Conservation (phyloP, 257 asterid species). For the Primulina huaijiensis region DNA sequence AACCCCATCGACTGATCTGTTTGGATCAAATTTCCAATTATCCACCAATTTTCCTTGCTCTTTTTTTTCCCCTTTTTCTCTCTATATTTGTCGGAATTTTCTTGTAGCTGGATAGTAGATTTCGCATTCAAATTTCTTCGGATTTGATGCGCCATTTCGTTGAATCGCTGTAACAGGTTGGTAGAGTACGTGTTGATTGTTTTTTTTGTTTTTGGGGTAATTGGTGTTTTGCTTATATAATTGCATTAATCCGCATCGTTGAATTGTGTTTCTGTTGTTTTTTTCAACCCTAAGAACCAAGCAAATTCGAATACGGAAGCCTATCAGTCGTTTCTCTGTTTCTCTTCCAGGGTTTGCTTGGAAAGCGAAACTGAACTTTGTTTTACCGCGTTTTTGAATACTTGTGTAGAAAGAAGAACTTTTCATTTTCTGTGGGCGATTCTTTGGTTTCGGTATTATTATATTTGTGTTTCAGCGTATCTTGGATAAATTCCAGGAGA, state of each 20-base stretch:
- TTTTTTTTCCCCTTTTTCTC: neutral
- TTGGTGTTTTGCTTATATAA: neutral
- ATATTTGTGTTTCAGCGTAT: constrained; percentile 2
- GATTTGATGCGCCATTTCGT: neutral
- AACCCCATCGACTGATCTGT: neutral
- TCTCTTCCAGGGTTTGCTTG: too few relatives aligned
- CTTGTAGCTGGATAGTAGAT: neutral
- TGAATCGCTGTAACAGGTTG: neutral
- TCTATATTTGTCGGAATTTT: neutral
- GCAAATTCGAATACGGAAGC: neutral
- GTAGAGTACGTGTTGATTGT: neutral
- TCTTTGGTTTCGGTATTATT: constrained; percentile 2
- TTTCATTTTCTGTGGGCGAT: constrained; percentile 5
- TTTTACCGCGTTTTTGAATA: neutral
- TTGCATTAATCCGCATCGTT: neutral
- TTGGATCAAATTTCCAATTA: neutral
- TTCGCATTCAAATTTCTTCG: neutral
- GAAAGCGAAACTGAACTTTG: too few relatives aligned
- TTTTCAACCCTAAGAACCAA: neutral
- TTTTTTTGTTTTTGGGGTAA: neutral
- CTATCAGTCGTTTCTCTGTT: neutral
- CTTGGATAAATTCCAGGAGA: constrained; percentile 9
- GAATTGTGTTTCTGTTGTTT: neutral
- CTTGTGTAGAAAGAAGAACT: neutral
- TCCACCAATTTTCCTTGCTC: neutral